phyloP scores from a whole-genome alignment of 2,329 filamentous ascomycete species.

The Exophiala viscosa region DNA sequence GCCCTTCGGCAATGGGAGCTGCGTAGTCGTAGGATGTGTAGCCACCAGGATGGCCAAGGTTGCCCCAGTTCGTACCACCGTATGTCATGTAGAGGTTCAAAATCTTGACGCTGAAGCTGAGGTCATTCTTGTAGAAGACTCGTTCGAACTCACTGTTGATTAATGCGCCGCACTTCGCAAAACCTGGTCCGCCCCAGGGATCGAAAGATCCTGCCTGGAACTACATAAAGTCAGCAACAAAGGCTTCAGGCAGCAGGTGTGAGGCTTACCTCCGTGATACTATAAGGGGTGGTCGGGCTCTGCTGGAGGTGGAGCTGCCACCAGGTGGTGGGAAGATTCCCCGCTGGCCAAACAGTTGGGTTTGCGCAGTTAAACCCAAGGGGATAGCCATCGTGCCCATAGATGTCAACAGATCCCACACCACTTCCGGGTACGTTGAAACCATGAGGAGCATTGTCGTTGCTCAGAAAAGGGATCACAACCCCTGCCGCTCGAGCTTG shows the following conservation, averaged over 20 bases:
- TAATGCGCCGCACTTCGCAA: constrained; percentile 56
- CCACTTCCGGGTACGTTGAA: constrained; percentile 62
- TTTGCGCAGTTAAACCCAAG: constrained; percentile 29
- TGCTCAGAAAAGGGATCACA: constrained; percentile 70
- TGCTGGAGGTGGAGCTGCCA: constrained; percentile 25
- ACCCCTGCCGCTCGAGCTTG: constrained; percentile 66
- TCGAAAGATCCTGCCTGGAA: constrained; percentile 29
- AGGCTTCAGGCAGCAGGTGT: too few species aligned
- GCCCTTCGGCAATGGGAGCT: constrained; percentile 64
- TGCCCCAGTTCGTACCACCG: constrained; percentile 82
- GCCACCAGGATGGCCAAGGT: constrained; percentile 63
- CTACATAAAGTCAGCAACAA: neutral
- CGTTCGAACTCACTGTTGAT: constrained; percentile 71
- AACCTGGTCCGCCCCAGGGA: constrained; percentile 20
- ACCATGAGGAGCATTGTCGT: constrained; percentile 62
- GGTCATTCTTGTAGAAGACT: constrained; percentile 75
- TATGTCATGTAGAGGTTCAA: constrained; percentile 72
- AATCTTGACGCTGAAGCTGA: constrained; percentile 63
- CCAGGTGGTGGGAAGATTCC: constrained; percentile 26
- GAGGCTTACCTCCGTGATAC: constrained; percentile 24
- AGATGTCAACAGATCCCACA: constrained; percentile 58
- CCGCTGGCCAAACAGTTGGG: constrained; percentile 28
- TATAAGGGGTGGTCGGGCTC: constrained; percentile 29
- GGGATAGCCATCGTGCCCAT: constrained; percentile 51
- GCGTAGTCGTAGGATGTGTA: constrained; percentile 61